Percentiles rank a stretch among this genome's conserved stretches.
Conservation (phyloP, 257 asterid genomes). For the Schizonepeta tenuifolia region DNA sequence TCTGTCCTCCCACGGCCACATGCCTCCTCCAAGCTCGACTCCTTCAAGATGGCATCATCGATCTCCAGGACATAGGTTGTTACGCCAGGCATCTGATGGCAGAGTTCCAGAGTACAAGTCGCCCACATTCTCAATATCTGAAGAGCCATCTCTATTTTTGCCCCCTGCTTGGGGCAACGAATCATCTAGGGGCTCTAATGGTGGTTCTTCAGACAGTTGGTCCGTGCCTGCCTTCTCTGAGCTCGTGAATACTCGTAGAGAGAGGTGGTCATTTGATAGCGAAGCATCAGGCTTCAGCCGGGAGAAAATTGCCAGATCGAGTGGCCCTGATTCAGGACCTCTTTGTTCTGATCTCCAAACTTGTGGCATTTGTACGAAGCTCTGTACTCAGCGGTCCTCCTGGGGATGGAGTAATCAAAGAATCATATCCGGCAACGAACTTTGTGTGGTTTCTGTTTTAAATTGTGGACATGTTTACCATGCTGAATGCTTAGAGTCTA, state of each 20-base stretch:
- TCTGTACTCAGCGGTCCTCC: slow-evolving; percentile 67
- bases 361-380: slow-evolving; percentile 85
- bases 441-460: slow-evolving; percentile 85
- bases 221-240: slow-evolving; percentile 81
- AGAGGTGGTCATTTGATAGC: slow-evolving; percentile 97
- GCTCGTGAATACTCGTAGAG: slow-evolving; percentile 61
- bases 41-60: slow-evolving; percentile 74
- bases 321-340: slow-evolving; percentile 56
- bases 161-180: slow-evolving; percentile 78
- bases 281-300: slow-evolving; percentile 62
- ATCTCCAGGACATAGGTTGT: slow-evolving; percentile 69
- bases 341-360: slow-evolving; percentile 65
- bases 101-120: slow-evolving; percentile 66
- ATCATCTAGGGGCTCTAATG: slow-evolving; percentile 70
- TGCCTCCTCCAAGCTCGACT: slow-evolving; percentile 67
- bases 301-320: slow-evolving; percentile 61
- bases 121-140: slow-evolving; percentile 75
- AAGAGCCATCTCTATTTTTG: slow-evolving; percentile 60
- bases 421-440: slow-evolving; percentile 64
- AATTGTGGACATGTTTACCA: slow-evolving; percentile 92
- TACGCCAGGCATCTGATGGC: slow-evolving; percentile 78
- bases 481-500: slow-evolving; percentile 89
- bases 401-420: slow-evolving; percentile 78
- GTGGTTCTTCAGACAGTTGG: slow-evolving; percentile 88
- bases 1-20: slow-evolving; percentile 63